Evolutionary conservation across 768 basidiomycete species (phyloP).

Genomic region (Collybiopsis confluens): DNA sequence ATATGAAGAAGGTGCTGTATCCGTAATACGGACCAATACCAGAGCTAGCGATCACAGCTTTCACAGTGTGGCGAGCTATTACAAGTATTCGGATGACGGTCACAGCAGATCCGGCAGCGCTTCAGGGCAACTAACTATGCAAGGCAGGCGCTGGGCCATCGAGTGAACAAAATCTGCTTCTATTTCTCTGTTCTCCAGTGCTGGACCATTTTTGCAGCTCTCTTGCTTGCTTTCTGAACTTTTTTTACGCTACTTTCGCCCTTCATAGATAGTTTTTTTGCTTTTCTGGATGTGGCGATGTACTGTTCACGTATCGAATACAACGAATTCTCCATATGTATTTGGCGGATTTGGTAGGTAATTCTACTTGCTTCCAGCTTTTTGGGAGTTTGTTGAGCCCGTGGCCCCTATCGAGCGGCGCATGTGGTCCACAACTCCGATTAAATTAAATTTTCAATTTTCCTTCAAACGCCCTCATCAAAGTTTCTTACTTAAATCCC

Average conservation of each 20-base stretch:
- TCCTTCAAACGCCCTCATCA: background rate
- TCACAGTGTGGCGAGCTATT: conserved; percentile 31
- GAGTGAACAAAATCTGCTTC: conserved; percentile 13
- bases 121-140: conserved; percentile 2
- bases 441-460: too few relatives aligned
- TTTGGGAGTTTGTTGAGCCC: too few relatives aligned
- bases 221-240: background rate
- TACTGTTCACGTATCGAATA: background rate
- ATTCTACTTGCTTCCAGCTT: too few relatives aligned
- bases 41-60: conserved; percentile 37
- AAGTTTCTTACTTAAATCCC: background rate
- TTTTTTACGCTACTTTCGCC: background rate
- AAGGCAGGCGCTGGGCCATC: conserved; percentile 24
- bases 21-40: conserved; percentile 28
- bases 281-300: background rate
- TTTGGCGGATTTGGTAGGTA: too few relatives aligned
- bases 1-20: conserved; percentile 14
- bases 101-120: conserved; percentile 10
- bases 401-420: background rate
- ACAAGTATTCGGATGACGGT: conserved; percentile 25
- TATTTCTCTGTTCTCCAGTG: background rate
- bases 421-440: too few relatives aligned
- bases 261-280: too few relatives aligned
- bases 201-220: too few relatives aligned
- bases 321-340: background rate